Percentiles rank a stretch among this genome's conserved stretches.
Conservation (phyloP, 2,329 filamentous ascomycete genomes). For the Colletotrichum phormii region DNA sequence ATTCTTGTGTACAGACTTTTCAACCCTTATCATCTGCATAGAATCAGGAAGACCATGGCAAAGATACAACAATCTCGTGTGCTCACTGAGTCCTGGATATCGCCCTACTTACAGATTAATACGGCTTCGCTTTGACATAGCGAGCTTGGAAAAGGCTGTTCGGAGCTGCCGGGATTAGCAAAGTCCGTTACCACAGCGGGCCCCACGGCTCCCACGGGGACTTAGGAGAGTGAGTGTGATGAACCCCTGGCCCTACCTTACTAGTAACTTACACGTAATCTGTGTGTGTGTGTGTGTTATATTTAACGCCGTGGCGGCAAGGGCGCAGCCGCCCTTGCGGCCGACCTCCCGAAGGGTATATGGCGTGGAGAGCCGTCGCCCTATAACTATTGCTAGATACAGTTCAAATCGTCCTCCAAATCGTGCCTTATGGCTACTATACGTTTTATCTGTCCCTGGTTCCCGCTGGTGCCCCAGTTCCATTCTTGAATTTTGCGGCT, state of each 20-base stretch:
- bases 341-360: too few species aligned
- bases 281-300: too few species aligned
- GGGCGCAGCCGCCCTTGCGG: too few species aligned
- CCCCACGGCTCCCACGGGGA: neutral
- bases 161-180: neutral
- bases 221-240: neutral
- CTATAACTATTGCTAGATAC: too few species aligned
- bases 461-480: too few species aligned
- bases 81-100: neutral
- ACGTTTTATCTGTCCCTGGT: too few species aligned
- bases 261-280: neutral
- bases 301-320: too few species aligned
- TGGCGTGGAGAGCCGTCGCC: too few species aligned
- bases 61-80: neutral
- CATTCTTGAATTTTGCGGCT: too few species aligned
- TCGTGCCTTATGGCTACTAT: too few species aligned
- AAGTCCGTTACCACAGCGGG: neutral
- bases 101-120: neutral
- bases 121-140: neutral
- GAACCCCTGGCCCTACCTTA: neutral
- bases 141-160: neutral
- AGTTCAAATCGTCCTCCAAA: too few species aligned
- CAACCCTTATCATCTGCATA: neutral
- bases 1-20: neutral
- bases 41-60: neutral